These are phyloP conservation scores for Xanthoconium separans DNA, from an alignment of 1,284 basidiomycete species.

Conservation along the genomic window DNA sequence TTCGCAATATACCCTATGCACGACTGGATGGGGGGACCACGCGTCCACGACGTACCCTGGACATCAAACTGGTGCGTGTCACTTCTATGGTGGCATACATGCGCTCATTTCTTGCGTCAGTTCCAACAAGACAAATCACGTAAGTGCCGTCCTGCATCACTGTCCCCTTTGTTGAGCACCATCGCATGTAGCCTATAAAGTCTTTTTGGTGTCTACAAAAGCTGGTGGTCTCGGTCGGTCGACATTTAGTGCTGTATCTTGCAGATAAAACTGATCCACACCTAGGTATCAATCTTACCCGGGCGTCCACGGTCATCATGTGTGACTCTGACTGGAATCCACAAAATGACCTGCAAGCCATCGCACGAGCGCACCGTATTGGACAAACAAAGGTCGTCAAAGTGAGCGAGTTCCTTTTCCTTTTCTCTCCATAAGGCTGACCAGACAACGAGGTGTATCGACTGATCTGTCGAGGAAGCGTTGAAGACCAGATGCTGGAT, in stretches of 20 bases:
- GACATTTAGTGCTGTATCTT: neutral
- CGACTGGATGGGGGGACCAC: constrained; percentile 69
- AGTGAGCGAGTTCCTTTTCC: constrained; percentile 37
- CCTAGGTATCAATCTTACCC: constrained; percentile 75
- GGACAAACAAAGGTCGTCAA: constrained; percentile 81
- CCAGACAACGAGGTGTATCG: constrained; percentile 47
- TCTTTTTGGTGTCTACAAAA: constrained; percentile 81
- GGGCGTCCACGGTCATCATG: constrained; percentile 84
- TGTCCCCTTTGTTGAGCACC: constrained; percentile 19
- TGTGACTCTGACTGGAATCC: constrained; percentile 76
- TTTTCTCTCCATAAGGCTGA: neutral
- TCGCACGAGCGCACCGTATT: constrained; percentile 81
- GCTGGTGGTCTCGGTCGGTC: constrained; percentile 79
- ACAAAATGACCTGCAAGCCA: constrained; percentile 84
- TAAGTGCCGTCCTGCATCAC: constrained; percentile 33
- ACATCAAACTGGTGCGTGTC: constrained; percentile 51
- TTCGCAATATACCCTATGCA: constrained; percentile 73
- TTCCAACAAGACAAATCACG: constrained; percentile 60
- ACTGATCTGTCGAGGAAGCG: constrained; percentile 55
- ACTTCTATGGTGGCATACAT: neutral
- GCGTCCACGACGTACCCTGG: constrained; percentile 52
- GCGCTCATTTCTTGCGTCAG: constrained; percentile 27
- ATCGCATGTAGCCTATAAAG: constrained; percentile 64
- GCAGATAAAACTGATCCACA: neutral
- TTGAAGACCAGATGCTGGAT: constrained; percentile 68